Conservation (phyloP, 179 eudicot genomes). For the Spergularia azorica region DNA sequence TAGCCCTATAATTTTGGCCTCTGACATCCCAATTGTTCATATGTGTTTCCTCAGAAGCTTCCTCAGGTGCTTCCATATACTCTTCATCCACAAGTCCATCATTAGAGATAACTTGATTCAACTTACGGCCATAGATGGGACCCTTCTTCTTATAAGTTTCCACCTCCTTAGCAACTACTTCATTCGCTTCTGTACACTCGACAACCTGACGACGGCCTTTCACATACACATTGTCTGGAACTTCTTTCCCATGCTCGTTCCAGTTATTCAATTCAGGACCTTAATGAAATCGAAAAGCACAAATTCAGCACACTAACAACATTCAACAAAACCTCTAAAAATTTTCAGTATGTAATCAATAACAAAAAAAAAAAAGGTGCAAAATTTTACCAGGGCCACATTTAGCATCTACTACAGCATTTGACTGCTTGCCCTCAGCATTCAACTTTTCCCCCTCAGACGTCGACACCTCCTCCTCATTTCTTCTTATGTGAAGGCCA, state of each 20-base stretch:
- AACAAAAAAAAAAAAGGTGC: neutral
- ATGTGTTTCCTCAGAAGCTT: conserved; percentile 35
- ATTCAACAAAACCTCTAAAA: neutral
- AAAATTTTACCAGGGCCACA: conserved; percentile 22
- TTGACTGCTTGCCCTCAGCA: conserved; percentile 10
- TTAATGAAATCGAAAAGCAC: neutral
- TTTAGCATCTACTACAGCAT: conserved; percentile 1
- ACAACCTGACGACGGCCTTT: conserved; percentile 14
- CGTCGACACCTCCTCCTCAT: neutral
- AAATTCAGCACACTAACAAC: neutral
- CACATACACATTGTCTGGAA: neutral
- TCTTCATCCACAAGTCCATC: conserved; percentile 31
- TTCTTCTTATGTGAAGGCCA: neutral
- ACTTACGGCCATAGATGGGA: conserved; percentile 19
- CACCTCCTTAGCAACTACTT: conserved; percentile 19
- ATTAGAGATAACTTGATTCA: conserved; percentile 23
- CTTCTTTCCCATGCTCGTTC: neutral
- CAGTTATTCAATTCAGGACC: conserved; percentile 22
- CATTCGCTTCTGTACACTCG: conserved; percentile 14
- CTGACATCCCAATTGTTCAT: conserved; percentile 6
- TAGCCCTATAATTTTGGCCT: conserved; percentile 26
- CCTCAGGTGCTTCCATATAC: conserved; percentile 41
- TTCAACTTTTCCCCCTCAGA: neutral
- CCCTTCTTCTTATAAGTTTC: neutral
- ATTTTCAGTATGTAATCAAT: neutral